phyloP scores from a whole-genome alignment of 306 rosid species.

The Trifolium subterraneum region DNA sequence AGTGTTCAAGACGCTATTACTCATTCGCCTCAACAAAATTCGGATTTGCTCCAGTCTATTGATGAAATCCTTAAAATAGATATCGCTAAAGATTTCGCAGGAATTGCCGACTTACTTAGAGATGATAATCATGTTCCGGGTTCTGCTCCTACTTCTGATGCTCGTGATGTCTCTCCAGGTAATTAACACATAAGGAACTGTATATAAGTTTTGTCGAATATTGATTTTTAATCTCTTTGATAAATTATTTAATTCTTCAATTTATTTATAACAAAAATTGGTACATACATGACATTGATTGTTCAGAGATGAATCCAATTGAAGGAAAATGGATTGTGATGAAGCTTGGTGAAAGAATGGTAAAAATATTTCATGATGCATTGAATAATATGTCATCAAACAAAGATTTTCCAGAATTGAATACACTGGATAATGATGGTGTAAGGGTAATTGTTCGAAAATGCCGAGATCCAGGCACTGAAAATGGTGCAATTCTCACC shows the following conservation, averaged over 20 bases:
- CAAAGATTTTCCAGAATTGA: constrained; percentile 53
- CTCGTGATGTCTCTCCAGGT: too few species aligned
- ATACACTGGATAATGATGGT: constrained; percentile 46
- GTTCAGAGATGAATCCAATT: constrained; percentile 46
- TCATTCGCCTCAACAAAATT: background rate
- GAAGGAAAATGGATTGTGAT: constrained; percentile 53
- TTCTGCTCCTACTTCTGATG: too few species aligned
- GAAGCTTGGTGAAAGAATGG: constrained; percentile 64
- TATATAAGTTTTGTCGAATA: background rate
- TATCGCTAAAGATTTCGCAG: too few species aligned
- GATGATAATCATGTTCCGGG: too few species aligned
- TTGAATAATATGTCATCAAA: constrained; percentile 57
- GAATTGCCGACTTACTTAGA: too few species aligned
- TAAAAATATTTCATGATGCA: constrained; percentile 55
- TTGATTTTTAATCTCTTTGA: too few species aligned
- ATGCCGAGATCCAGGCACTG: constrained; percentile 46
- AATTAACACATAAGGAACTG: background rate
- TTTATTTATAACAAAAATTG: background rate
- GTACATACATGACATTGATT: background rate
- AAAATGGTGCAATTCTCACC: constrained; percentile 51
- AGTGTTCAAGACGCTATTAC: background rate
- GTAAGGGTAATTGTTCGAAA: constrained; percentile 53
- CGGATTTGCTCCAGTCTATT: too few species aligned
- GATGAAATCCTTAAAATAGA: too few species aligned
- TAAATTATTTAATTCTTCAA: background rate